Conservation (phyloP, 345 rosid species). For the Populus davidiana region DNA sequence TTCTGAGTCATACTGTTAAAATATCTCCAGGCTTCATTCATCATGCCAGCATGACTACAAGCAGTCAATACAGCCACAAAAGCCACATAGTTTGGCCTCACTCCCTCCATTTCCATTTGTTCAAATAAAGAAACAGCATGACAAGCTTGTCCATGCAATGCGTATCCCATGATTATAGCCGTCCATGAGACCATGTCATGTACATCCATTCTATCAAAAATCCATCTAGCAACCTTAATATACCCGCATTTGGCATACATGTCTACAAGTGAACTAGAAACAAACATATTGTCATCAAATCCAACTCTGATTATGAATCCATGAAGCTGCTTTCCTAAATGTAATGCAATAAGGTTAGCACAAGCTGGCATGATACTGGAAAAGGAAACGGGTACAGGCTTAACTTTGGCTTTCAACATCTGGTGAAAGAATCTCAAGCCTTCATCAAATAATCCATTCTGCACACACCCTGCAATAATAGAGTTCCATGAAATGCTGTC, state of each 20-base stretch:
- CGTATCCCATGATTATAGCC: conserved; percentile 78
- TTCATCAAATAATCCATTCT: conserved; percentile 62
- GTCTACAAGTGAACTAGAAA: conserved; percentile 82
- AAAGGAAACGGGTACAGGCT: conserved; percentile 58
- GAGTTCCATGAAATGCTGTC: conserved; percentile 83
- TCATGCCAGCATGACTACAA: conserved; percentile 79
- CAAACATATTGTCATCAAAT: conserved; percentile 49
- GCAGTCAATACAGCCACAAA: conserved; percentile 79
- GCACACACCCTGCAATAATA: conserved; percentile 64
- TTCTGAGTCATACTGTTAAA: conserved; percentile 55
- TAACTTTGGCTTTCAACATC: conserved; percentile 57
- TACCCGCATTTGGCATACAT: conserved; percentile 91
- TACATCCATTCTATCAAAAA: conserved; percentile 58
- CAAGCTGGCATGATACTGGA: conserved; percentile 85
- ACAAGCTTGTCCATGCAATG: conserved; percentile 67
- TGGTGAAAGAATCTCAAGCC: conserved; percentile 56
- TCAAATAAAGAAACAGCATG: conserved; percentile 72
- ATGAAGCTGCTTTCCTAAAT: conserved; percentile 81
- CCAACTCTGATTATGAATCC: conserved; percentile 57
- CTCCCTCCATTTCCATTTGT: conserved; percentile 63
- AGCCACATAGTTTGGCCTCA: conserved; percentile 45
- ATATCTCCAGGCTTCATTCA: conserved; percentile 56
- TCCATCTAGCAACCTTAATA: conserved; percentile 51
- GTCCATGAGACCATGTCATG: conserved; percentile 89
- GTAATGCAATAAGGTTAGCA: conserved; percentile 64